These are phyloP conservation scores for Aciculosporium take DNA, from an alignment of 2,329 filamentous ascomycete genomes.

Conservation along the genomic window DNA sequence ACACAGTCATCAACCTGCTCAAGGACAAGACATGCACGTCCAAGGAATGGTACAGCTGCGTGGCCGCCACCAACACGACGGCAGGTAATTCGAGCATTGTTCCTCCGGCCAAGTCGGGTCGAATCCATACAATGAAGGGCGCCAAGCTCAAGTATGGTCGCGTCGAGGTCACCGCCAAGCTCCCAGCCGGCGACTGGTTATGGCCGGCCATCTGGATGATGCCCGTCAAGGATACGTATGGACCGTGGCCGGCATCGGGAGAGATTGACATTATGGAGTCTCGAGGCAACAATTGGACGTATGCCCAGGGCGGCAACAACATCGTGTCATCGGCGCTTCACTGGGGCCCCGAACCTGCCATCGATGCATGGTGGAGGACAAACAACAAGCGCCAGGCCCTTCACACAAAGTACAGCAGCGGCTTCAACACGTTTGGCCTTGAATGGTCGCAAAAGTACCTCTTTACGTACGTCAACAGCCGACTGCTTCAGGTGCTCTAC, in stretches of 20 bases:
- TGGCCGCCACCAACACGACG: slow-evolving; percentile 60
- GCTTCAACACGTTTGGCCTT: slow-evolving; percentile 64
- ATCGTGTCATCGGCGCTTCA: slow-evolving; percentile 67
- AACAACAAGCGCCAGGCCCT: slow-evolving; percentile 63
- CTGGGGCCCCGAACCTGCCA: slow-evolving; percentile 59
- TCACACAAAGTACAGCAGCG: slow-evolving; percentile 56
- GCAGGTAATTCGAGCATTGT: slow-evolving; percentile 56
- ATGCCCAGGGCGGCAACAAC: slow-evolving; percentile 65
- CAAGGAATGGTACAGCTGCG: slow-evolving; percentile 38
- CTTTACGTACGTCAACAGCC: slow-evolving; percentile 73
- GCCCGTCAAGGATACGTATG: slow-evolving; percentile 58
- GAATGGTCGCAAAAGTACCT: slow-evolving; percentile 84
- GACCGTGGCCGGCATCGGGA: slow-evolving; percentile 62
- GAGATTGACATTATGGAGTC: slow-evolving; percentile 76
- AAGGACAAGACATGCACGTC: slow-evolving; percentile 55
- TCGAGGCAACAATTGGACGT: slow-evolving; percentile 70
- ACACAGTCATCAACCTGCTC: slow-evolving; percentile 55
- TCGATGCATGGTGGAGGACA: slow-evolving; percentile 73
- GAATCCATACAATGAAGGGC: slow-evolving; percentile 60
- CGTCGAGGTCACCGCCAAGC: slow-evolving; percentile 63
- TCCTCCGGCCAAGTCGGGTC: slow-evolving; percentile 62
- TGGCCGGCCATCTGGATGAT: slow-evolving; percentile 45
- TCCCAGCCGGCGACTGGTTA: slow-evolving; percentile 42
- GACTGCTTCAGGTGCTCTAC: slow-evolving; percentile 68
- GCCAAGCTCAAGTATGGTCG: slow-evolving; percentile 66